Conservation (phyloP, 352 stramenopile genomes). For the Globisporangium parvum region DNA sequence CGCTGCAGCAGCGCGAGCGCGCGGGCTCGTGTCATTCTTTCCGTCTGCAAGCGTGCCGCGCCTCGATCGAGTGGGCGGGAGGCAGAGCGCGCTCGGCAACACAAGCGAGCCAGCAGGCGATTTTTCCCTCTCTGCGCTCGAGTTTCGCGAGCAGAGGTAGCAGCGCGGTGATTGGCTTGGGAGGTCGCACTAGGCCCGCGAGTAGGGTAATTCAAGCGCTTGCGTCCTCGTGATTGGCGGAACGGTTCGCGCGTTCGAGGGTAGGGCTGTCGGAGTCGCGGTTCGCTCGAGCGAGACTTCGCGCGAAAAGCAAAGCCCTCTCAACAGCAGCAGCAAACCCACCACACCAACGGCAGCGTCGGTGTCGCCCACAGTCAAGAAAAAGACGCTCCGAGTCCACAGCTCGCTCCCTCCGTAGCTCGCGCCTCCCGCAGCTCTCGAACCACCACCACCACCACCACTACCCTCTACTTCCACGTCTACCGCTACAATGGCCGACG, state of each 20-base stretch:
- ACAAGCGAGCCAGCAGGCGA: no score
- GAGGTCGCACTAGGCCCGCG: conserved; percentile 1
- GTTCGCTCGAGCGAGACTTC: no score
- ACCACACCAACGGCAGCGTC: background rate
- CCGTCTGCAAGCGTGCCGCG: no score
- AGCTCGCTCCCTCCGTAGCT: conserved; percentile 1
- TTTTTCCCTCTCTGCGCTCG: background rate
- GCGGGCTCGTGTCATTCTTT: conserved; percentile 8
- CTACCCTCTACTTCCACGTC: background rate
- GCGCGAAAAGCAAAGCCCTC: background rate
- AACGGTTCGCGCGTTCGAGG: background rate
- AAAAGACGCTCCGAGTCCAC: conserved; percentile 16
- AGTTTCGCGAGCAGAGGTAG: background rate
- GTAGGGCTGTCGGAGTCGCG: background rate
- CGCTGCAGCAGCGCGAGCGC: background rate
- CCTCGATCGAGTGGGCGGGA: background rate
- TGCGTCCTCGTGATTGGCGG: conserved; percentile 14
- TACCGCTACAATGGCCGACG: conserved; percentile 16
- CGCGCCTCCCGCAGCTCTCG: background rate
- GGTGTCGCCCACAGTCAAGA: conserved; percentile 16
- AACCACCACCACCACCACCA: background rate
- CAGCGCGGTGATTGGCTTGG: background rate
- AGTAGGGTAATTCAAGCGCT: no score
- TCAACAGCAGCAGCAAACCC: background rate
- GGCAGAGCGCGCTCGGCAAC: background rate